Base-by-base conservation (phyloP, 441 rosid genomes). In the Caryocar brasiliense region DNA sequence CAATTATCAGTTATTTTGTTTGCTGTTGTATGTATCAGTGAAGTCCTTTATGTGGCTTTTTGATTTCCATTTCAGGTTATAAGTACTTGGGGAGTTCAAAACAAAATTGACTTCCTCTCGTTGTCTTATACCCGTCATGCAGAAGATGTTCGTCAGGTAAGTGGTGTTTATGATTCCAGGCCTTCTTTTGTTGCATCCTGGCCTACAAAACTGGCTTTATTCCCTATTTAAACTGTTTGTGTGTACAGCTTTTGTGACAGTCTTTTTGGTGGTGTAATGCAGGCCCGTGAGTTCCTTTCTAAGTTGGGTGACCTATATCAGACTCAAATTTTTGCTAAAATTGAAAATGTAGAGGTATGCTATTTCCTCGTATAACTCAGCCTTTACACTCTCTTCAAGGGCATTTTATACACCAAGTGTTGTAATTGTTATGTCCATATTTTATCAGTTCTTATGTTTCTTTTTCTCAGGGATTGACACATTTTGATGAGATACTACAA, bases 401-500 rank as follows among this genome's bases (percentile, higher is more conserved):
- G 17, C 25, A 30, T 12, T 20, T 12, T 4, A 30, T 35, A n/a
- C 20, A 21, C 28, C 12, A 27, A 41, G 27, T 36, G 6, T 20
- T n/a, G 15, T 10, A 10, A 15, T 23, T 40, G 37, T 14, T 40
- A 33, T 21, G n/a, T n/a, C n/a, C n/a, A 1, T 38, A 27, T 44
- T 39, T 27, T 30, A 44, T 45, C 40, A 30, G 42, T 14, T 32
- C 36, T 17, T 47, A 5, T 13, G 10, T 40, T 42, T 33, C 10
- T 38, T 18, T 21, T 34, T 26, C 45, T 32, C 45, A 93, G 99
- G 99, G 99, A 54, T 66, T 93, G 51, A 80, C 73, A 58, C 97
- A 93, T 70, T 93, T 93, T 68, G 97, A 93, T 65, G 97, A 93
- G 74, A 89, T 93, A 59, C 78, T 93, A 47, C 89, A 84, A 83